A percentile compares a stretch with the other conserved stretches of the same genome.
Evolutionary conservation across 208 protist genomes (phyloP).

Genomic region (Histomonas meleagridis): DNA sequence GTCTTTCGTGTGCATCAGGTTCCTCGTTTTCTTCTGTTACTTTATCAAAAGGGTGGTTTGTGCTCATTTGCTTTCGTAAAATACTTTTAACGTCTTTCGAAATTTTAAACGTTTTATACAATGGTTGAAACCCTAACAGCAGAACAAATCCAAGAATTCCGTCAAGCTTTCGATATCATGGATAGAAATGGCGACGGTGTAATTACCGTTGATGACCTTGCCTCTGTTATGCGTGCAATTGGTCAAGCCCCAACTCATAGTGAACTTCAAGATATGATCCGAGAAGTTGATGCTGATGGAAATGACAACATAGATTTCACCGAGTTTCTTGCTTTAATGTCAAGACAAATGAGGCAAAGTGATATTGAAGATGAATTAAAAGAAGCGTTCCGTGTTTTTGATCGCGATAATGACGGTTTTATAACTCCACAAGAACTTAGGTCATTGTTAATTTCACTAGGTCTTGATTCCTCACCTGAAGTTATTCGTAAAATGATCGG

Average conservation of each 20-base stretch:
- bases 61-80: no score
- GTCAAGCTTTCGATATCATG: constrained; percentile 38
- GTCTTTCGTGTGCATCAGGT: no score
- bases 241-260: constrained; percentile 34
- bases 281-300: constrained; percentile 40
- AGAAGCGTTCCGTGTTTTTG: constrained; percentile 32
- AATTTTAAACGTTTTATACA: no score
- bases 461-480: constrained; percentile 10
- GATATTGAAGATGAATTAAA: constrained; percentile 47
- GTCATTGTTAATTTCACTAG: not conserved
- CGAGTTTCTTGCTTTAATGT: constrained; percentile 64
- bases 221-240: not conserved
- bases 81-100: no score
- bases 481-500: constrained; percentile 30
- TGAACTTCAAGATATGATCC: constrained; percentile 39
- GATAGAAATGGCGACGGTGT: constrained; percentile 30
- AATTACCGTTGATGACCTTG: constrained; percentile 37
- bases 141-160: constrained; percentile 68
- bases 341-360: constrained; percentile 57
- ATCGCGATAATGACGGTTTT: constrained; percentile 29
- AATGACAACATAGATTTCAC: constrained; percentile 81
- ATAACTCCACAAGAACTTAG: constrained; percentile 25
- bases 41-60: no score
- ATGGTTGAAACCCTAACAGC: constrained; percentile 30
- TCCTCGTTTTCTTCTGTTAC: no score